Conservation (phyloP, 1,284 basidiomycete genomes). For the Tilletiaria anomala region DNA sequence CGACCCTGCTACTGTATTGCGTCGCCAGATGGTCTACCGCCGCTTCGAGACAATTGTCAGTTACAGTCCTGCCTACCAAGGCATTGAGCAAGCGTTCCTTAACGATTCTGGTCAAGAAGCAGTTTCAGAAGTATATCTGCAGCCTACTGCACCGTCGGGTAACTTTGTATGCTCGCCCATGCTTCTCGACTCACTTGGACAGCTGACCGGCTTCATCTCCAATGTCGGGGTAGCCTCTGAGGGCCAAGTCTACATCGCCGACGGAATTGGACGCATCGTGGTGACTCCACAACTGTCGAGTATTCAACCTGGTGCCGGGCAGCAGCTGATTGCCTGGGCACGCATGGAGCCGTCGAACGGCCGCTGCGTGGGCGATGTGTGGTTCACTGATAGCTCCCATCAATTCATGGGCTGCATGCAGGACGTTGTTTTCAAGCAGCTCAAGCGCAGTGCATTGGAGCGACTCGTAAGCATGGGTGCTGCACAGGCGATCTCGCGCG, state of each 20-base stretch:
- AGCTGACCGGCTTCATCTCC: conserved; percentile 19
- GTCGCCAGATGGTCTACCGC: conserved; percentile 10
- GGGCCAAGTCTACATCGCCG: conserved; percentile 14
- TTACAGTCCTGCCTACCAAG: conserved; percentile 12
- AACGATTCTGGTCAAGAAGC: conserved; percentile 12
- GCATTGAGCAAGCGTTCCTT: conserved; percentile 16
- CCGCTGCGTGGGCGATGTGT: conserved; percentile 9
- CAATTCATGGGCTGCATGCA: conserved; percentile 12
- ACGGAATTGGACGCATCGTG: conserved; percentile 11
- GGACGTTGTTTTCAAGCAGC: conserved; percentile 12
- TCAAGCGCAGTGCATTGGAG: conserved; percentile 11
- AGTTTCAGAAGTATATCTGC: conserved; percentile 9
- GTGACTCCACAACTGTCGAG: conserved; percentile 6
- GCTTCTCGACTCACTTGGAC: conserved; percentile 17
- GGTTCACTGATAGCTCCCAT: conserved; percentile 7
- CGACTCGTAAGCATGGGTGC: conserved; percentile 8
- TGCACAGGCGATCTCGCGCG: too few species aligned
- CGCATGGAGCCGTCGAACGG: conserved; percentile 12
- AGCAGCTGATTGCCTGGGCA: conserved; percentile 7
- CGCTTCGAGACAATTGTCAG: conserved; percentile 16
- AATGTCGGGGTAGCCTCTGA: conserved; percentile 15
- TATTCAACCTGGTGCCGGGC: conserved; percentile 6
- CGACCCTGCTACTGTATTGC: conserved; percentile 5
- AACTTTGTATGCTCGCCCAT: conserved; percentile 14
- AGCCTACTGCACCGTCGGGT: conserved; percentile 8